Percentiles rank a stretch among this genome's conserved stretches.
phyloP scores from a whole-genome alignment of 139 green algal species.

The Pedinophyceae sp. region DNA sequence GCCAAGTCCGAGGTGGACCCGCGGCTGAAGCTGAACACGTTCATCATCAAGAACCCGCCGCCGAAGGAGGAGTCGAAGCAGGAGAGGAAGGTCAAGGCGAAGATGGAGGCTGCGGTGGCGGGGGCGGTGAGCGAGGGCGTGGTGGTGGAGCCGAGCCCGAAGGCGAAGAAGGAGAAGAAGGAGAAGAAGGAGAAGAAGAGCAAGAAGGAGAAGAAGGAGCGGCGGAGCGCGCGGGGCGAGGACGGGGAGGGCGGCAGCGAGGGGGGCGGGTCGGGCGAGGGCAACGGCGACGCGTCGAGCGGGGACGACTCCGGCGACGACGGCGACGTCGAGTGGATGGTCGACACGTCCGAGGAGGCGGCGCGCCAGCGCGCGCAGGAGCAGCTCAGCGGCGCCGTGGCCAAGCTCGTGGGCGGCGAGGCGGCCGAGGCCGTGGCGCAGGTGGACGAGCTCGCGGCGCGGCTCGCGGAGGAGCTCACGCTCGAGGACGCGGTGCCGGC shows the following conservation, averaged over 20 bases:
- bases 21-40: conserved; percentile 93
- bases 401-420: conserved; percentile 55
- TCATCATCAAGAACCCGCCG: conserved; percentile 97
- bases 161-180: conserved; percentile 16
- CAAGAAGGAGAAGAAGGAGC: neutral
- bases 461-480: neutral
- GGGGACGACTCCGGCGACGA: conserved; percentile 26
- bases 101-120: conserved; percentile 9
- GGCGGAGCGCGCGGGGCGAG: neutral
- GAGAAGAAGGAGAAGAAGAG: conserved; percentile 18
- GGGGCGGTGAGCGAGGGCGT: conserved; percentile 1
- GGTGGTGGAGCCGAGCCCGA: neutral
- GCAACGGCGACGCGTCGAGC: conserved; percentile 20
- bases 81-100: conserved; percentile 21
- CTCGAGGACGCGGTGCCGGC: neutral
- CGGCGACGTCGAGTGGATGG: conserved; percentile 75
- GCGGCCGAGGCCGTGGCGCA: conserved; percentile 56
- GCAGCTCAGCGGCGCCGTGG: conserved; percentile 74
- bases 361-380: conserved; percentile 51
- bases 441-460: conserved; percentile 7
- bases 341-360: conserved; percentile 75
- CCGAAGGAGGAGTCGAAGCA: conserved; percentile 33
- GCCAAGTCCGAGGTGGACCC: conserved; percentile 77
- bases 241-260: neutral
- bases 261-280: conserved; percentile 3